Base-by-base conservation (phyloP, 2,329 filamentous ascomycete genomes). In the Aspergillus awamori region DNA sequence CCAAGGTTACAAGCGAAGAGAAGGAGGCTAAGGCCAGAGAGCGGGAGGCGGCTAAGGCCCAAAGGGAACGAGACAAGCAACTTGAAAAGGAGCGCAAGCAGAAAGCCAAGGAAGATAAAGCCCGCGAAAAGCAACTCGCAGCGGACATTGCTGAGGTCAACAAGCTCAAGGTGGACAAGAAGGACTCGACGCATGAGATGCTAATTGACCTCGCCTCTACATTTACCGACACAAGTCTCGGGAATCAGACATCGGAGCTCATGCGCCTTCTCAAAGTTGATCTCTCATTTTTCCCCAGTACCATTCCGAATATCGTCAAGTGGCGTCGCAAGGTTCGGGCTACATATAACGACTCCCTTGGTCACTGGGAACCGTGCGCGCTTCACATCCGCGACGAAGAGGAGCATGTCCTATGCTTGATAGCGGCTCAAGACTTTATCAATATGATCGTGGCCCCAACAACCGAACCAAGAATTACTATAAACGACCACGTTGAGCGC, bases 111-210 rank as follows among this genome's bases (percentile, higher is more conserved):
- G 86, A 87, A 59, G 81, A 86, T 54, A 89, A 86, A 64, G 83
- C 82, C 0, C 77, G 79, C 6, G 86, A 92, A 65, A 91, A 89
- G 68, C 84, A 88, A 64, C 80, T 81, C 3, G 86, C 85, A 10
- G 84, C 86, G 6, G 89, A 91, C 7, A 77, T 93, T 22, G 86
- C 86, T 3, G 87, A 91, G 64, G 89, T 87, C 45, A 94, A 94
- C 76, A 92, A 89, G 69, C 77, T 88, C 8, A 86, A 87, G 55
- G 87, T 86, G 0, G 87, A 92, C 76, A 92, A 91, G 77, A 92
- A 91, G 67, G 79, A 87, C 0, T 89, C 90, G 0, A 85, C 87
- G 0, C 84, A 84, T 0, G 90, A 95, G 73, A 94, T 95, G 90
- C 88, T 94, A 54, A 82, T 92, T 1, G 86, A 91, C 67, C 78